Evolutionary conservation across 2,329 filamentous ascomycete species (phyloP), one percentile per base, ranked within the genome.

Genomic region (Fusarium sp.): DNA sequence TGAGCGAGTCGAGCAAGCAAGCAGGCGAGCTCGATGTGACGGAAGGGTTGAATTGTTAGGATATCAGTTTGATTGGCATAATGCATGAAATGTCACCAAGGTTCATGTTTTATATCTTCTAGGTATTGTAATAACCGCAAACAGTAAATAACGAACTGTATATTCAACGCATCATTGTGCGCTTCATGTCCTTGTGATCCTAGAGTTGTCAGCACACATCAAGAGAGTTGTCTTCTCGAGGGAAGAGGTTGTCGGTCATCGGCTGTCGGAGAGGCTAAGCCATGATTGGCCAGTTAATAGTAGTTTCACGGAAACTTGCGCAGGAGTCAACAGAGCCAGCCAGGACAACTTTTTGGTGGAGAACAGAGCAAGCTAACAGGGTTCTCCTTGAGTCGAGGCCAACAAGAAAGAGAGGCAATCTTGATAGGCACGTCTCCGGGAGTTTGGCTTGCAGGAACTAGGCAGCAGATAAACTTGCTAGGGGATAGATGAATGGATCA

Each of bases 251-350:
- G 64, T 78, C 75, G 76, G 76, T 62, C 44, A 50, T 62, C 76
- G 76, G 76, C 64, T 78, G 45, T 78, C 76, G 76, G 76, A 66
- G 57, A 61, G 65, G 61, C 76, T 75, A 77, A 75, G 67, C 62
- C 65, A 51, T 77, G 76, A 78, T 78, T 78, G 76, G 76, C 62
- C 63, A 58, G 61, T 70, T 62, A 73, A 69, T 42, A 60, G 71
- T 69, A 44, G 68, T 74, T 69, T 54, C 41, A 30, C 35, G 48
- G 47, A 71, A 64, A 61, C 58, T 68, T 71, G 53, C 44, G 38
- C 35, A 67, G 61, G 60, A 39, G 38, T 24, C 36, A 20, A 13
- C 30, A 61, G 20, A 55, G 45, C 28, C 12, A 35, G 41, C 47
- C 55, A 42, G 57, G 61, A 38, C 42, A 44, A 48, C 41, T 28